Percentiles rank a stretch among this genome's conserved stretches.
These are phyloP conservation scores for Lactifluus hygrophoroides DNA, from an alignment of 768 basidiomycete genomes.

Conservation along the genomic window DNA sequence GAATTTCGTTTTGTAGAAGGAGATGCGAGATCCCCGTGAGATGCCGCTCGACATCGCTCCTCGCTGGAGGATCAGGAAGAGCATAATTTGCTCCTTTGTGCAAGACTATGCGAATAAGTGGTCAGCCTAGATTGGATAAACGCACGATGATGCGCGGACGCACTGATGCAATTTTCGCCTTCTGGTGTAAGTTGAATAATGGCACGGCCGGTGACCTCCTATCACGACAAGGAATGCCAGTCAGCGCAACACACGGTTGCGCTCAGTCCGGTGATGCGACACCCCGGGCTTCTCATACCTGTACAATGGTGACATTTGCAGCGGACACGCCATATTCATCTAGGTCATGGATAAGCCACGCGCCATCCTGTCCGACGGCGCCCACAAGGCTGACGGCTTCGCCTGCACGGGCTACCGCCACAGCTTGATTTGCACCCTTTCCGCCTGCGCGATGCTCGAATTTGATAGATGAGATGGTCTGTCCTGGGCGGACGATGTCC, in stretches of 20 bases:
- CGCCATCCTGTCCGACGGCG: constrained; percentile 45
- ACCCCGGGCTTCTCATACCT: constrained; percentile 26
- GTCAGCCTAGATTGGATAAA: background rate
- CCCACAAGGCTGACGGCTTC: constrained; percentile 41
- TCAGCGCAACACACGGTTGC: background rate
- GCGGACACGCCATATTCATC: constrained; percentile 34
- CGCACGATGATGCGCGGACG: constrained; percentile 13
- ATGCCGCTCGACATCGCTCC: constrained; percentile 15
- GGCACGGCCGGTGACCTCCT: constrained; percentile 50
- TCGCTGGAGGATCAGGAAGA: constrained; percentile 26
- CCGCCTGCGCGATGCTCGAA: constrained; percentile 47
- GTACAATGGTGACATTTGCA: constrained; percentile 30
- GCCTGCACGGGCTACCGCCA: constrained; percentile 46
- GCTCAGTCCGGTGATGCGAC: too few species aligned
- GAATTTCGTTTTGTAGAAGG: constrained; percentile 55
- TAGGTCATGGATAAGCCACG: constrained; percentile 38
- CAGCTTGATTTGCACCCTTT: constrained; percentile 59
- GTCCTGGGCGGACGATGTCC: constrained; percentile 45
- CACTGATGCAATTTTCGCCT: constrained; percentile 59
- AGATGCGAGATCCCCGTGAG: constrained; percentile 39
- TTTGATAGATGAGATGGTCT: constrained; percentile 47
- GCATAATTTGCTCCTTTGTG: constrained; percentile 52
- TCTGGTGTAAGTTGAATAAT: constrained; percentile 49
- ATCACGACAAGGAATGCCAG: background rate
- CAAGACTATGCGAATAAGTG: constrained; percentile 32